Evolutionary conservation across 306 rosid species (phyloP).

Genomic region (Vigna angularis): DNA sequence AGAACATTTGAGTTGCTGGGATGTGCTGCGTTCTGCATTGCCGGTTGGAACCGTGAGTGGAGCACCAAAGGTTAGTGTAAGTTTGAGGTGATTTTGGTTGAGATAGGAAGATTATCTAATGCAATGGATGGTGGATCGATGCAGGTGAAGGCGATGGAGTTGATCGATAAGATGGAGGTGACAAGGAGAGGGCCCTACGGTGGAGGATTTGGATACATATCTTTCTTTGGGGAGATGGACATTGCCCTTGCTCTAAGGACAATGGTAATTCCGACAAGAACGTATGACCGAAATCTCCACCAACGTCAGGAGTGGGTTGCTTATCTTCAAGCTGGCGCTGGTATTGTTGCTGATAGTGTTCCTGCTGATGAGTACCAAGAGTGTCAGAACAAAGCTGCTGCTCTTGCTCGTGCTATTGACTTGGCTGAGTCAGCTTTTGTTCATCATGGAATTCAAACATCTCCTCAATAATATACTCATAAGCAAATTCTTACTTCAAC

Average conservation of each 20-base stretch:
- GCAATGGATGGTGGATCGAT: slow-evolving; percentile 19
- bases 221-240: slow-evolving; percentile 80
- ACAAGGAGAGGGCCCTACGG: slow-evolving; percentile 80
- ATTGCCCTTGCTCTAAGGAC: slow-evolving; percentile 82
- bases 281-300: slow-evolving; percentile 59
- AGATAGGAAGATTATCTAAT: too few species aligned
- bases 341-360: slow-evolving; percentile 82
- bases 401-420: slow-evolving; percentile 83
- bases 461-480: not conserved
- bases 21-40: slow-evolving; percentile 76
- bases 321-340: slow-evolving; percentile 89
- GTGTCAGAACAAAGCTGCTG: slow-evolving; percentile 95
- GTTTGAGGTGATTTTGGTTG: too few species aligned
- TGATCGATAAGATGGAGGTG: slow-evolving; percentile 76
- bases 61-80: slow-evolving; percentile 76
- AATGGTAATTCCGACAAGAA: slow-evolving; percentile 68
- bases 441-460: not conserved
- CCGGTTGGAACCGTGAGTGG: slow-evolving; percentile 92
- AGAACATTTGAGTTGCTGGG: slow-evolving; percentile 78
- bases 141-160: slow-evolving; percentile 92
- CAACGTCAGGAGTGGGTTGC: slow-evolving; percentile 78
- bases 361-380: slow-evolving; percentile 80
- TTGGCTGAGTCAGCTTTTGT: slow-evolving; percentile 82
- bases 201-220: slow-evolving; percentile 77
- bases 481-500: not conserved